Percentiles rank a stretch among this genome's conserved stretches.
phyloP scores from a whole-genome alignment of 2,329 filamentous ascomycete species.

The Colletotrichum orbiculare region DNA sequence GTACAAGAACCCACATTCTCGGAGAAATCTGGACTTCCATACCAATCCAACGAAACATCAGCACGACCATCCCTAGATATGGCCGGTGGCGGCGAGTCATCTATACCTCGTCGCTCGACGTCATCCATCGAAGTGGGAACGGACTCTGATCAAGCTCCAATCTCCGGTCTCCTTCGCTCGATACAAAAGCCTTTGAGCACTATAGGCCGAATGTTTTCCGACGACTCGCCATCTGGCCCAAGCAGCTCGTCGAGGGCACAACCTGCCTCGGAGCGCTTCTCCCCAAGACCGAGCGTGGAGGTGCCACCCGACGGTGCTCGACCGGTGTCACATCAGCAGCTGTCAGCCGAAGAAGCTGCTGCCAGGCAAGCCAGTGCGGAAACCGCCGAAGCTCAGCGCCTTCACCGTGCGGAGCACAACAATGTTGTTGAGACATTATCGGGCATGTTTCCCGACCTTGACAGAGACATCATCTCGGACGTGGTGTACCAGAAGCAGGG shows the following conservation, averaged over 20 bases:
- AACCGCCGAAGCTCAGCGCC: constrained; percentile 83
- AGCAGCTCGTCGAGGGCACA: constrained; percentile 51
- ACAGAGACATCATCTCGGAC: constrained; percentile 94
- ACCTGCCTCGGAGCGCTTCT: constrained; percentile 46
- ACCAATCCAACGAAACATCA: constrained; percentile 61
- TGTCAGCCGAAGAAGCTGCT: constrained; percentile 87
- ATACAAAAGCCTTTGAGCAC: constrained; percentile 92
- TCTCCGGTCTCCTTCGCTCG: constrained; percentile 85
- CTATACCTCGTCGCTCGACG: constrained; percentile 62
- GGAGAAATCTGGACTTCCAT: constrained; percentile 53
- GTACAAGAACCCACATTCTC: constrained; percentile 54
- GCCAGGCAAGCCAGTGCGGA: constrained; percentile 92
- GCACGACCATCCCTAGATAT: constrained; percentile 36
- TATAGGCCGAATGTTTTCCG: constrained; percentile 95
- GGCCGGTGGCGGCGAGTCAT: constrained; percentile 43
- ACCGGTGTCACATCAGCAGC: constrained; percentile 44
- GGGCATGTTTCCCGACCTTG: constrained; percentile 96
- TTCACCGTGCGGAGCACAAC: constrained; percentile 85
- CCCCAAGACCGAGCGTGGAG: constrained; percentile 46
- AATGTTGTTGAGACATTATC: constrained; percentile 94
- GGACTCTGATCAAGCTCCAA: constrained; percentile 77
- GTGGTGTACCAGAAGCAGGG: constrained; percentile 97
- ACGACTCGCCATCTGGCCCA: constrained; percentile 54
- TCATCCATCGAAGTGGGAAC: constrained; percentile 60
- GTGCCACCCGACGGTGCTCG: constrained; percentile 33